phyloP scores from a whole-genome alignment of 106 monocot species.

The Gastrodia elata region DNA sequence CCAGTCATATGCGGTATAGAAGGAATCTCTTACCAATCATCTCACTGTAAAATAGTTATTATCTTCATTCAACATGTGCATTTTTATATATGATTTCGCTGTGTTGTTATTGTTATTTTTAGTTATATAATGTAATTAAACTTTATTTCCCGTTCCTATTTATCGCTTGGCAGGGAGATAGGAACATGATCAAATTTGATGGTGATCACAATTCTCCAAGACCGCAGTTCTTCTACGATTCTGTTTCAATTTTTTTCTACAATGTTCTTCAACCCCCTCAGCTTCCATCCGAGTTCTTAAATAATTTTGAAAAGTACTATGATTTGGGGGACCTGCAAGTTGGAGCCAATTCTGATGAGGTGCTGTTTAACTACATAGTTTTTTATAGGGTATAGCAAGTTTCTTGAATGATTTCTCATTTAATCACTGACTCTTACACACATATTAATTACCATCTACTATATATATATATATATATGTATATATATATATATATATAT shows the following conservation, averaged over 20 bases:
- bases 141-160: background rate
- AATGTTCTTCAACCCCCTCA: constrained; percentile 90
- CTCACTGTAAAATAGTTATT: background rate
- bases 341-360: constrained; percentile 71
- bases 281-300: constrained; percentile 45
- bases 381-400: background rate
- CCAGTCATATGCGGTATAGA: constrained; percentile 70
- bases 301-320: constrained; percentile 71
- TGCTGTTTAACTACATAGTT: constrained; percentile 16
- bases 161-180: constrained; percentile 66
- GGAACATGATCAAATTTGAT: constrained; percentile 93
- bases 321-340: constrained; percentile 62
- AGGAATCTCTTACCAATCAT: background rate
- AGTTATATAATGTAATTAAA: background rate
- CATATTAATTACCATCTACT: background rate
- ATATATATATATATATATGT: background rate
- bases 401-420: background rate
- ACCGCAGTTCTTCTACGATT: constrained; percentile 94
- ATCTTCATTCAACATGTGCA: background rate
- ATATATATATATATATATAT: constrained; percentile 1
- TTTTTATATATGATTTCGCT: no score
- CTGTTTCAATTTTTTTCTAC: constrained; percentile 96
- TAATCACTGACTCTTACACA: background rate
- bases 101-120: no score
- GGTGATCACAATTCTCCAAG: constrained; percentile 94